A percentile compares a stretch with the other conserved stretches of the same genome.
These are phyloP conservation scores for Pleurotus eryngii DNA, from an alignment of 768 basidiomycete genomes.

Conservation along the genomic window DNA sequence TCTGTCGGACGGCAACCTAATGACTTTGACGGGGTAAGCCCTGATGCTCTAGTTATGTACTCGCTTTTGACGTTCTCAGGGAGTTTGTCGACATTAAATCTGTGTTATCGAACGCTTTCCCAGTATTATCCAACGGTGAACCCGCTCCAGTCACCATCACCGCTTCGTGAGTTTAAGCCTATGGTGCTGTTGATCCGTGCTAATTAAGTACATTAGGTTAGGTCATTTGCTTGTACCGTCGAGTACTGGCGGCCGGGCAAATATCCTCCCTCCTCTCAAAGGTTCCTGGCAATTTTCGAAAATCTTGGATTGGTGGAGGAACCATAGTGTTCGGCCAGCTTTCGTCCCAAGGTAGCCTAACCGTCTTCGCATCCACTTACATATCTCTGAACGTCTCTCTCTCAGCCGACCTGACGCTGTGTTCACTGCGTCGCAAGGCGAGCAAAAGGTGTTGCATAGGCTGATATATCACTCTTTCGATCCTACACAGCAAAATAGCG, in stretches of 20 bases:
- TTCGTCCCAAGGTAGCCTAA: constrained; percentile 51
- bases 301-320: constrained; percentile 43
- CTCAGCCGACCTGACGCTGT: constrained; percentile 37
- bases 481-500: not conserved
- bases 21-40: constrained; percentile 36
- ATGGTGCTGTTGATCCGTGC: not conserved
- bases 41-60: not conserved
- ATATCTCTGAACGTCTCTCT: not conserved
- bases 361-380: not conserved
- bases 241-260: constrained; percentile 22
- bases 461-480: constrained; percentile 41
- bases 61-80: not conserved
- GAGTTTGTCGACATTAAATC: constrained; percentile 11
- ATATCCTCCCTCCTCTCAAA: constrained; percentile 45
- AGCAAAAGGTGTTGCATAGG: constrained; percentile 39
- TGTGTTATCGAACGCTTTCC: not conserved
- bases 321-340: constrained; percentile 25
- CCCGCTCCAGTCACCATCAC: constrained; percentile 22
- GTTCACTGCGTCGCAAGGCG: constrained; percentile 23
- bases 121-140: not conserved
- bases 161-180: constrained; percentile 35
- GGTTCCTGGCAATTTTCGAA: constrained; percentile 37
- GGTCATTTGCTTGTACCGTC: constrained; percentile 59
- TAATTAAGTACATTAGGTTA: constrained; percentile 32
- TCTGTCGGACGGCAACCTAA: constrained; percentile 27